Evolutionary conservation across 208 protist species (phyloP).

Genomic region (Polymyxa betae): DNA sequence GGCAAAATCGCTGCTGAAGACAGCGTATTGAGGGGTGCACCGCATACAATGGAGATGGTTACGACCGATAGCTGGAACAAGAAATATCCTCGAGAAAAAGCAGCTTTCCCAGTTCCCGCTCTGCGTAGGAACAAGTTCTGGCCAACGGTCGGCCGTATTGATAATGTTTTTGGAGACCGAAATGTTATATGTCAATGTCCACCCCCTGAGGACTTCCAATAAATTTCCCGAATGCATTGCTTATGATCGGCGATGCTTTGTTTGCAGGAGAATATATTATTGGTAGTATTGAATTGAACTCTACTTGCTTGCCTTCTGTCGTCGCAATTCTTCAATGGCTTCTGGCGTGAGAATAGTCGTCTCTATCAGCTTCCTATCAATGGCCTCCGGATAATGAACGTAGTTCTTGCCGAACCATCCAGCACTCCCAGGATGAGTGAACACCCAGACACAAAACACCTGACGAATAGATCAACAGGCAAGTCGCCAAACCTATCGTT

Average conservation of each 20-base stretch:
- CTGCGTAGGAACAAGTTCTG: conserved; percentile 86
- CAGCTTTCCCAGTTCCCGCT: conserved; percentile 85
- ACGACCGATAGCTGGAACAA: conserved; percentile 81
- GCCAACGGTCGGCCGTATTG: conserved; percentile 83
- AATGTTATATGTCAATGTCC: conserved; percentile 89
- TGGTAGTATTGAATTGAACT: too few species aligned
- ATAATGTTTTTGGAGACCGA: conserved; percentile 92
- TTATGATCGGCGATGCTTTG: not conserved
- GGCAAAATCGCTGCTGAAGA: conserved; percentile 83
- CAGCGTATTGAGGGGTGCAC: conserved; percentile 93
- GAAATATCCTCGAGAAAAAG: conserved; percentile 87
- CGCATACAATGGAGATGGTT: conserved; percentile 82
- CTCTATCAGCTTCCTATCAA: not conserved
- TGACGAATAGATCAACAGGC: not conserved
- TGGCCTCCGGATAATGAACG: not conserved
- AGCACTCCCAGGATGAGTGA: not conserved
- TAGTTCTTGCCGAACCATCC: not conserved
- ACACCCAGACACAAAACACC: not conserved
- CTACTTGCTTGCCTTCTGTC: not conserved
- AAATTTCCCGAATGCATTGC: not conserved
- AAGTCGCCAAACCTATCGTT: not conserved
- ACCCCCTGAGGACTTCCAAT: not conserved
- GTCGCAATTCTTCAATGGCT: not conserved
- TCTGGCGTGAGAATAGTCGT: not conserved
- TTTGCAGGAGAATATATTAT: not conserved